phyloP scores from a whole-genome alignment of 106 monocot species.

The Dendrobium officinale region DNA sequence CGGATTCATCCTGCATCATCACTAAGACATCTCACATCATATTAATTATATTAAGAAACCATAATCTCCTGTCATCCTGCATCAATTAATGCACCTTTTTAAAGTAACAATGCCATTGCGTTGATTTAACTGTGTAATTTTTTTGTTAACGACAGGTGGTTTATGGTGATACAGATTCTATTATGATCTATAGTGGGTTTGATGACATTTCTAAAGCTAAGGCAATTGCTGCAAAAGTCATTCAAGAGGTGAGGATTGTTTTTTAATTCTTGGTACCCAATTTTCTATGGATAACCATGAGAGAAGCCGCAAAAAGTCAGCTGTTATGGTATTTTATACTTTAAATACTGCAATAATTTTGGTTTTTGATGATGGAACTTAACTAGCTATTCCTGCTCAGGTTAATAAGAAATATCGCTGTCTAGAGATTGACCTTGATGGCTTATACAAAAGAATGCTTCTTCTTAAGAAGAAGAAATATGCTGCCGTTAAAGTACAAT shows the following conservation, averaged over 20 bases:
- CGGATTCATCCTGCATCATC: too few species aligned
- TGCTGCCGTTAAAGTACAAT: constrained; percentile 86
- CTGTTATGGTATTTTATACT: not conserved
- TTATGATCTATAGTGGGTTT: constrained; percentile 89
- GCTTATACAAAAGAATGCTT: constrained; percentile 93
- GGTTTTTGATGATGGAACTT: not conserved
- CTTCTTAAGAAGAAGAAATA: constrained; percentile 99
- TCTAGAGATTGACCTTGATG: constrained; percentile 97
- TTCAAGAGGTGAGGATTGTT: constrained; percentile 64
- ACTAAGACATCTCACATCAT: too few species aligned
- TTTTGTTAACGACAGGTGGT: constrained; percentile 54
- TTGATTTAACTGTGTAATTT: not conserved
- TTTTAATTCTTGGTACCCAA: not conserved
- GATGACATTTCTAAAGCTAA: constrained; percentile 87
- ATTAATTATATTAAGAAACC: too few species aligned
- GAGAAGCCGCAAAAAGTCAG: too few species aligned
- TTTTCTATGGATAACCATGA: not conserved
- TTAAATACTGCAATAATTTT: not conserved
- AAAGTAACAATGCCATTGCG: not conserved
- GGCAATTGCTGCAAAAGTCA: constrained; percentile 79
- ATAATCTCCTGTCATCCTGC: too few species aligned
- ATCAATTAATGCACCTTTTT: not conserved
- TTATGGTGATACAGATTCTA: constrained; percentile 98
- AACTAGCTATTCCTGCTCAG: constrained; percentile 21
- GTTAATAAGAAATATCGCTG: constrained; percentile 96